Base-by-base conservation (phyloP, 257 asterid species). In the Scutellaria baicalensis region DNA sequence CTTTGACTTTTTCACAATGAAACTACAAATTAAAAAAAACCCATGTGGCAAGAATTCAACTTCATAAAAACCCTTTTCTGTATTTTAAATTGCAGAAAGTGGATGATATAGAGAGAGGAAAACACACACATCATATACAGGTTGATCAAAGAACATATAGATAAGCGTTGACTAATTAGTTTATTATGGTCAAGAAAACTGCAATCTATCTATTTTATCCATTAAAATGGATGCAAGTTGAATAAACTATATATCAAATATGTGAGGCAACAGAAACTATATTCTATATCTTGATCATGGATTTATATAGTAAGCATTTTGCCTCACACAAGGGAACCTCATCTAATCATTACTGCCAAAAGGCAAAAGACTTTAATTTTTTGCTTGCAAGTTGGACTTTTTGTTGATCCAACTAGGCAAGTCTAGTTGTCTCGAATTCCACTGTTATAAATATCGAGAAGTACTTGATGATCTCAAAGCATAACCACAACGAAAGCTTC, bases 341-440 rank as follows among this genome's bases (percentile, higher is more conserved):
- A 85, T 78, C 89, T 68, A 69, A 79, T 84, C 79, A 75, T 69
- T 57, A 58, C 76, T 70, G 69, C 89, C 87, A 84, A 86, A 80
- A 76, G 96, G 71, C 88, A 89, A 70, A 57, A 43, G 55, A 33
- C 0, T 48, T 48, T 52, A 0, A 17, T 51, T 65, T 38, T 64
- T 61, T 36, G 68, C 14, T 27, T 27, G 33, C 71, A 39, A 39
- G 5, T 63, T 71, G 63, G 75, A 72, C 54, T 77, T 72, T 18
- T 43, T 80, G 49, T 33, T 64, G 6, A 51, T 69, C 78, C 76
- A 47, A 62, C 52, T 77, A 56, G 55, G 62, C 69, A 56, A 52
- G 11, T 35, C 68, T 63, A 57, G 13, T 52, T 63, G 59, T 61
- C 36, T 13, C 10, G 35, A 8, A 48, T 59, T 61, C 66, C 47